phyloP scores from a whole-genome alignment of 768 basidiomycete genomes.

The Lactarius pseudohatsudake region DNA sequence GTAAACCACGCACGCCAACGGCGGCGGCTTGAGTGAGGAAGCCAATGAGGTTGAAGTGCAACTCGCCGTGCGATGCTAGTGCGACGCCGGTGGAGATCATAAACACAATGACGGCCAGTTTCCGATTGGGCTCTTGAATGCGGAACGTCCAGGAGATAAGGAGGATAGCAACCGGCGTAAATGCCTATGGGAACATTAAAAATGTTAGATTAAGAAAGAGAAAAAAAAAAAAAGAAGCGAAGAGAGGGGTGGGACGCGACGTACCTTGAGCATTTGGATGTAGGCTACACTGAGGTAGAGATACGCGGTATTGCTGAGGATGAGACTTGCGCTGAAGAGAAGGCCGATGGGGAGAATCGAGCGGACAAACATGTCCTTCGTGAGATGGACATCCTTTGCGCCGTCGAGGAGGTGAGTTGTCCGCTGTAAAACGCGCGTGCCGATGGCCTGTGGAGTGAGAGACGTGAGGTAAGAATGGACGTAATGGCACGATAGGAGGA shows the following conservation, averaged over 20 bases:
- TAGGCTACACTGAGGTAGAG: conserved; percentile 89
- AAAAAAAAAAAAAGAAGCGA: background rate
- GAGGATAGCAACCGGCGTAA: conserved; percentile 85
- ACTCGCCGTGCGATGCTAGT: conserved; percentile 85
- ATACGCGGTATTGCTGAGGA: conserved; percentile 91
- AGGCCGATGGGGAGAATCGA: conserved; percentile 93
- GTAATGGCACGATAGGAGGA: conserved; percentile 9
- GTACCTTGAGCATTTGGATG: conserved; percentile 94
- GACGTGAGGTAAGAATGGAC: conserved; percentile 8
- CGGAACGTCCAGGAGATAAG: conserved; percentile 91
- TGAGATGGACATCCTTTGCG: conserved; percentile 75
- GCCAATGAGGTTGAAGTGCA: conserved; percentile 80
- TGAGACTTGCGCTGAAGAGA: conserved; percentile 89
- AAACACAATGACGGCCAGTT: conserved; percentile 77
- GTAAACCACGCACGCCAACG: conserved; percentile 60
- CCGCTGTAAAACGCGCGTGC: conserved; percentile 81
- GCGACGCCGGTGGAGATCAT: conserved; percentile 93
- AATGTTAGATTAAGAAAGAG: background rate
- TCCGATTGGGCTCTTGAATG: conserved; percentile 83
- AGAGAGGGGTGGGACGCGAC: background rate
- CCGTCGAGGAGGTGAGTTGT: conserved; percentile 82
- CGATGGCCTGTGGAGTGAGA: conserved; percentile 53
- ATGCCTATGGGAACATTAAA: conserved; percentile 57
- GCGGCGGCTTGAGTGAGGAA: conserved; percentile 88
- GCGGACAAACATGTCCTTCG: conserved; percentile 70